A percentile compares a stretch with the other conserved stretches of the same genome.
Conservation (phyloP, 495 filamentous ascomycete species). For the Penicillium daleae region DNA sequence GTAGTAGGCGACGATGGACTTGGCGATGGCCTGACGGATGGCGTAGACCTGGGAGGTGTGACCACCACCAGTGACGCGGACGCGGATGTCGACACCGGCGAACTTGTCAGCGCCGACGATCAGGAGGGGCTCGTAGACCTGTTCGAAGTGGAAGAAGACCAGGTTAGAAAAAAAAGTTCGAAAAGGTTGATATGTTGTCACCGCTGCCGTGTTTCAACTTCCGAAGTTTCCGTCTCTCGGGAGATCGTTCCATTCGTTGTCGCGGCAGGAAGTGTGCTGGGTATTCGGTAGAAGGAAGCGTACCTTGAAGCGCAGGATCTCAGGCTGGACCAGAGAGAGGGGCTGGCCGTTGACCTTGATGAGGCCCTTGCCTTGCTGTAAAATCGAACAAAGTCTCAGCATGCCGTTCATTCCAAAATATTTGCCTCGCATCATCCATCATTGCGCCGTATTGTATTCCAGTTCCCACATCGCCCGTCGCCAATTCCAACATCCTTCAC, state of each 20-base stretch:
- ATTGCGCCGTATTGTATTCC: slow-evolving; percentile 22
- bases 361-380: slow-evolving; percentile 86
- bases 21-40: slow-evolving; percentile 97
- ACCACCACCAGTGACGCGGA: slow-evolving; percentile 95
- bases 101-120: slow-evolving; percentile 97
- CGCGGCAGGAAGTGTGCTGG: slow-evolving; percentile 8
- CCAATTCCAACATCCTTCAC: slow-evolving; percentile 12
- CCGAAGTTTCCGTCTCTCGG: slow-evolving; percentile 2
- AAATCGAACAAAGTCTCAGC: slow-evolving; percentile 41
- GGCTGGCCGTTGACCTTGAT: slow-evolving; percentile 99
- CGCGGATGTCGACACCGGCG: slow-evolving; percentile 93
- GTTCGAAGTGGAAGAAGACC: slow-evolving; percentile 12
- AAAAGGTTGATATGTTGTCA: not conserved
- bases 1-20: slow-evolving; percentile 99
- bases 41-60: slow-evolving; percentile 99
- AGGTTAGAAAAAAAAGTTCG: slow-evolving; percentile 16
- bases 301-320: slow-evolving; percentile 97
- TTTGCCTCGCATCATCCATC: slow-evolving; percentile 19
- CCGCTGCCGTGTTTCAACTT: slow-evolving; percentile 16
- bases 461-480: slow-evolving; percentile 13
- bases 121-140: slow-evolving; percentile 97
- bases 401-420: slow-evolving; percentile 24
- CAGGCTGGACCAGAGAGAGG: slow-evolving; percentile 88
- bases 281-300: slow-evolving; percentile 16
- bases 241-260: slow-evolving; percentile 4